A percentile compares a stretch with the other conserved stretches of the same genome.
phyloP scores from a whole-genome alignment of 2,329 filamentous ascomycete genomes.

The Escovopsis sp. region DNA sequence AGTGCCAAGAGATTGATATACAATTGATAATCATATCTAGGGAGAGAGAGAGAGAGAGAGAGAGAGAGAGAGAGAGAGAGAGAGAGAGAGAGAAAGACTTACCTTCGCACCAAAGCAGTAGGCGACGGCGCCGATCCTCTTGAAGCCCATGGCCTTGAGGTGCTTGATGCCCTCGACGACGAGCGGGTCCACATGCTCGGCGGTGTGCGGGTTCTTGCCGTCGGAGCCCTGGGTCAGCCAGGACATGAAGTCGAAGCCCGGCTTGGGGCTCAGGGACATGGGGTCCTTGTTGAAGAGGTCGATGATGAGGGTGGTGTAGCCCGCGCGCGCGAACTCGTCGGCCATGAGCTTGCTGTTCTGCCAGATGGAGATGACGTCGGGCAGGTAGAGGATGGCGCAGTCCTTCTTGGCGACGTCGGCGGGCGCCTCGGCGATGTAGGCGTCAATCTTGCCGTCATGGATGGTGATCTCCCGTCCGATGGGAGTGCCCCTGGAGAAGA shows the following conservation, averaged over 20 bases:
- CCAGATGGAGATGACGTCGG: conserved; percentile 23
- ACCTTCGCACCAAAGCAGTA: conserved; percentile 68
- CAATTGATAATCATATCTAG: not conserved
- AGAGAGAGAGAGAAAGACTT: too few relatives aligned
- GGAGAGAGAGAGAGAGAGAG: not conserved
- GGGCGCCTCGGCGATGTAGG: conserved; percentile 8
- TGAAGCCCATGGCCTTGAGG: conserved; percentile 38
- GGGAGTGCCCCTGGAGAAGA: conserved; percentile 3
- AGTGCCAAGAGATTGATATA: not conserved
- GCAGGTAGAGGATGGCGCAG: conserved; percentile 5
- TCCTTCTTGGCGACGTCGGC: conserved; percentile 3
- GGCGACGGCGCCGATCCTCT: conserved; percentile 48
- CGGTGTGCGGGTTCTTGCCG: conserved; percentile 27
- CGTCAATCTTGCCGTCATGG: conserved; percentile 8
- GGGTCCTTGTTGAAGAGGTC: conserved; percentile 20
- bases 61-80: too few relatives aligned
- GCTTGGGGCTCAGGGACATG: conserved; percentile 28
- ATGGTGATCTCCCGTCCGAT: conserved; percentile 4
- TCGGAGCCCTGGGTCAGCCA: conserved; percentile 23
- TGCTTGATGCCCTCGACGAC: conserved; percentile 28
- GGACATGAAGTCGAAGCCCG: conserved; percentile 13
- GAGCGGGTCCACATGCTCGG: conserved; percentile 15
- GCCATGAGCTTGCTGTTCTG: conserved; percentile 22
- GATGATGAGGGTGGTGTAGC: conserved; percentile 17
- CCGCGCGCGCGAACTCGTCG: conserved; percentile 18